These are phyloP conservation scores for Casuarina cunninghamiana DNA, from an alignment of 306 rosid species.

Conservation along the genomic window DNA sequence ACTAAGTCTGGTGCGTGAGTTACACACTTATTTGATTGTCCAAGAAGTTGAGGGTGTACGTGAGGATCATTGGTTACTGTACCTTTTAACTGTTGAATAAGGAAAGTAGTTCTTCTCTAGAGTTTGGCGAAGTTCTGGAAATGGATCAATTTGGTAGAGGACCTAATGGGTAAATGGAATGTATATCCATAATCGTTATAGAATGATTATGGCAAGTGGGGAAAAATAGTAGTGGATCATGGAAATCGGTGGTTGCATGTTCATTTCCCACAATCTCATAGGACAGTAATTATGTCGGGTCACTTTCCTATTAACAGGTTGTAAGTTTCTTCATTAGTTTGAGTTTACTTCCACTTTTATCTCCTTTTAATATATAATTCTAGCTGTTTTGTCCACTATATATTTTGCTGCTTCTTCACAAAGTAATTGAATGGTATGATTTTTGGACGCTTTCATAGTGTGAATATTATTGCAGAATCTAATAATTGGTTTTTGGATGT, in stretches of 20 bases:
- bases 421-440: neutral
- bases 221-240: neutral
- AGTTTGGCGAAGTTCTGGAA: neutral
- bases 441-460: slow-evolving; percentile 2
- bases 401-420: neutral
- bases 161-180: neutral
- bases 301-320: neutral
- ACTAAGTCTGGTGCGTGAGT: neutral
- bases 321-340: neutral
- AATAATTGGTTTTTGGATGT: slow-evolving; percentile 39
- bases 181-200: neutral
- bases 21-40: no score
- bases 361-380: neutral
- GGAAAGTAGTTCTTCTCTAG: neutral
- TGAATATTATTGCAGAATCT: slow-evolving; percentile 18
- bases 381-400: neutral
- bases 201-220: neutral
- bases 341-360: neutral
- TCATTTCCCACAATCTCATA: neutral
- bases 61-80: neutral
- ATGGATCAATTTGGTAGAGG: neutral
- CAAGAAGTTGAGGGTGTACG: neutral
- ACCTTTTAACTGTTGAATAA: neutral
- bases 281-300: neutral
- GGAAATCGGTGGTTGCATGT: neutral